phyloP scores from a whole-genome alignment of 305 asterid genomes.

The Fraxinus angustifolia region DNA sequence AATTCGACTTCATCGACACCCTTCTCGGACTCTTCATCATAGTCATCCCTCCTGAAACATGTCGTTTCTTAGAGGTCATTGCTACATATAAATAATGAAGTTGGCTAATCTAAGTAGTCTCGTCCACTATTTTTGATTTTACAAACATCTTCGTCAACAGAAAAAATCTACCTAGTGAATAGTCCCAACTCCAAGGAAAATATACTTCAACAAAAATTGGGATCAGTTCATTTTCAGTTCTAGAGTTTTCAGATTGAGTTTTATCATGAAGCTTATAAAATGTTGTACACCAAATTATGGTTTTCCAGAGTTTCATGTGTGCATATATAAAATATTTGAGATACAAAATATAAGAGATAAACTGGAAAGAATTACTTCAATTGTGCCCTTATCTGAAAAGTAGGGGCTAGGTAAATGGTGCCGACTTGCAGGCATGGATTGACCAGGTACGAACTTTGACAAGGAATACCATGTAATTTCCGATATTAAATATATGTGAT shows the following conservation, averaged over 20 bases:
- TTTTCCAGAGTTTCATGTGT: not conserved
- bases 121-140: not conserved
- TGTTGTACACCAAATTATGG: not conserved
- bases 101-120: not conserved
- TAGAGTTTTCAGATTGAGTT: not conserved
- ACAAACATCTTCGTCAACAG: not conserved
- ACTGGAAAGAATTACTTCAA: not conserved
- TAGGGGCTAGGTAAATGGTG: not conserved
- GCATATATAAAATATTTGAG: not conserved
- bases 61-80: constrained; percentile 15
- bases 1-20: constrained; percentile 31
- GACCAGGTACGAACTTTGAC: not conserved
- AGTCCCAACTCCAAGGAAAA: not conserved
- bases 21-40: constrained; percentile 52
- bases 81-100: not conserved
- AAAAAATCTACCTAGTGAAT: not conserved
- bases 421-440: not conserved
- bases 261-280: not conserved
- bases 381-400: not conserved
- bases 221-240: not conserved
- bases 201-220: not conserved
- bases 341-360: not conserved
- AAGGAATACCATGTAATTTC: not conserved
- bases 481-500: not conserved
- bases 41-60: constrained; percentile 51